A percentile compares a stretch with the other conserved stretches of the same genome.
These are phyloP conservation scores for Pelargonium cotyledonis DNA, from an alignment of 441 rosid species.

Conservation along the genomic window DNA sequence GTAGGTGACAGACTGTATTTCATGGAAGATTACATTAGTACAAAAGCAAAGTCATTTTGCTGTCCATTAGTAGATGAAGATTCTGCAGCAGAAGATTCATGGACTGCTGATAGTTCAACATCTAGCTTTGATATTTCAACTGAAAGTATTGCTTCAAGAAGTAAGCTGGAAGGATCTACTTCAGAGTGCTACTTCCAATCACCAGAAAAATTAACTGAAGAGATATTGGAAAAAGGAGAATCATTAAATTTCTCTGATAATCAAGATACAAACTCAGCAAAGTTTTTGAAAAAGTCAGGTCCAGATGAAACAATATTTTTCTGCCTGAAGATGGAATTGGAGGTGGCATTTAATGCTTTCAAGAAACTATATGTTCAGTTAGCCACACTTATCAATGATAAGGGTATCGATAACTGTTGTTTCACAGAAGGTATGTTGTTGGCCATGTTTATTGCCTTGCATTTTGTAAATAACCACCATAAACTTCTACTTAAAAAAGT, in stretches of 20 bases:
- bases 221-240: conserved; percentile 23
- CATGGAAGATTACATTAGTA: conserved; percentile 30
- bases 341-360: conserved; percentile 37
- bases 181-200: conserved; percentile 18
- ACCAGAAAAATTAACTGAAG: conserved; percentile 18
- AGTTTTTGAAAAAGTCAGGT: conserved; percentile 17
- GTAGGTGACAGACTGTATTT: conserved; percentile 34
- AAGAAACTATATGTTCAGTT: conserved; percentile 32
- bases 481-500: conserved; percentile 12
- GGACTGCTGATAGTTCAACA: conserved; percentile 49
- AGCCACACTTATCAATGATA: conserved; percentile 25
- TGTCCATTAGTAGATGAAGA: conserved; percentile 32
- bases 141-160: conserved; percentile 28
- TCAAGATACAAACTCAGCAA: conserved; percentile 17
- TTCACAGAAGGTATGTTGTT: conserved; percentile 38
- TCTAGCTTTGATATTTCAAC: conserved; percentile 47
- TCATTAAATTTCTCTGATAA: conserved; percentile 24
- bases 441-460: conserved; percentile 14
- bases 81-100: conserved; percentile 36
- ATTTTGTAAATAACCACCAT: conserved; percentile 16
- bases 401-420: conserved; percentile 20
- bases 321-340: conserved; percentile 43
- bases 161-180: conserved; percentile 21
- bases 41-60: conserved; percentile 23
- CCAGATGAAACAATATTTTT: conserved; percentile 20